phyloP scores from a whole-genome alignment of 2,329 filamentous ascomycete species.

The Seiridium unicorne region DNA sequence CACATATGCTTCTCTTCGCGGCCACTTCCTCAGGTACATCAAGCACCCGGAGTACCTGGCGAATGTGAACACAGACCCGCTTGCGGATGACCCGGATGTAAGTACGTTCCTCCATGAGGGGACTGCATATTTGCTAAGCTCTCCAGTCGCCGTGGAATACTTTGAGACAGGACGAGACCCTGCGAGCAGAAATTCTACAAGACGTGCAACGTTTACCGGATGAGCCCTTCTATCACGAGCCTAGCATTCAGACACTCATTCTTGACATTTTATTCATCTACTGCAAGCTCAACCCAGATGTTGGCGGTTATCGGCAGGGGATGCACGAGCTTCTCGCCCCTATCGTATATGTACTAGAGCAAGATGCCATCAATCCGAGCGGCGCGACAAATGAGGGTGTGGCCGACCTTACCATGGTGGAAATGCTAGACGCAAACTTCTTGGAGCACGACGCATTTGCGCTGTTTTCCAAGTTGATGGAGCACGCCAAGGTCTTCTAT shows the following conservation, averaged over 20 bases:
- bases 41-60: conserved; percentile 78
- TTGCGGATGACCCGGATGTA: conserved; percentile 74
- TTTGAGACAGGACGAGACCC: conserved; percentile 78
- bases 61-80: conserved; percentile 71
- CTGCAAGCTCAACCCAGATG: conserved; percentile 84
- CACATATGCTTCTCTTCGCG: conserved; percentile 69
- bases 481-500: conserved; percentile 82
- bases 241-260: conserved; percentile 75
- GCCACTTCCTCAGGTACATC: conserved; percentile 78
- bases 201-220: conserved; percentile 94
- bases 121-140: background rate
- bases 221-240: conserved; percentile 83
- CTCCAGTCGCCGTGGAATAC: conserved; percentile 84
- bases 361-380: conserved; percentile 68
- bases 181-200: conserved; percentile 86
- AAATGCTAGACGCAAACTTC: conserved; percentile 69
- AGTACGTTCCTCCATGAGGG: conserved; percentile 1
- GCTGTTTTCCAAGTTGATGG: conserved; percentile 85
- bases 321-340: conserved; percentile 97
- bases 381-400: conserved; percentile 29
- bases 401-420: conserved; percentile 54
- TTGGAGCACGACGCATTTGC: conserved; percentile 90
- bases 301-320: conserved; percentile 91
- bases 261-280: conserved; percentile 91
- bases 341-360: conserved; percentile 78